Evolutionary conservation across 108 stramenopile species (phyloP).

Genomic region (Pseudonitzschia multiseries): DNA sequence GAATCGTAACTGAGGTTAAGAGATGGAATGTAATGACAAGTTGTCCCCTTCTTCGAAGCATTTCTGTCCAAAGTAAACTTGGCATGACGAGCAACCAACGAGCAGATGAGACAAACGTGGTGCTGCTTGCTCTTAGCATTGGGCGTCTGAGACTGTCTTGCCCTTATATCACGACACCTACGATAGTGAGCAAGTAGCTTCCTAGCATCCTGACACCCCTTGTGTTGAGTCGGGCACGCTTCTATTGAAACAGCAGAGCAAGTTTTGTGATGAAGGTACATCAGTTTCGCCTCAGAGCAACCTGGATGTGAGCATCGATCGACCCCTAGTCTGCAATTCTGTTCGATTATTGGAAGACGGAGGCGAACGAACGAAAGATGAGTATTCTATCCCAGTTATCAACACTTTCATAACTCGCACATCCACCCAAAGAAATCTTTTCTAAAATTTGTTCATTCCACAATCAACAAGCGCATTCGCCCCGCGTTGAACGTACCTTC

Average conservation of each 20-base stretch:
- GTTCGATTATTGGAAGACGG: neutral
- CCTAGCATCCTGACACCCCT: constrained; percentile 77
- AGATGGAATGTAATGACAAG: constrained; percentile 23
- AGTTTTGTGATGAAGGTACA: constrained; percentile 64
- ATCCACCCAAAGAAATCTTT: constrained; percentile 2
- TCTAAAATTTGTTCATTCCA: neutral
- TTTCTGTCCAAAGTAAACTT: constrained; percentile 24
- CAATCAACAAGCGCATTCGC: neutral
- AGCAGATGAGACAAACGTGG: constrained; percentile 61
- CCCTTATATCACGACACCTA: constrained; percentile 63
- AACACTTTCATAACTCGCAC: neutral
- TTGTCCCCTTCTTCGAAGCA: constrained; percentile 17
- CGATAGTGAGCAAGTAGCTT: constrained; percentile 81
- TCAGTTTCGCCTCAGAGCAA: constrained; percentile 69
- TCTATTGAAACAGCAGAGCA: constrained; percentile 10
- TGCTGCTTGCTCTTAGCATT: constrained; percentile 21
- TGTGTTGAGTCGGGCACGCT: constrained; percentile 58
- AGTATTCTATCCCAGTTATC: neutral
- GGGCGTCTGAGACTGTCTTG: constrained; percentile 44
- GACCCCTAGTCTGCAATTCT: constrained; percentile 57
- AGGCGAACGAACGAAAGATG: constrained; percentile 12
- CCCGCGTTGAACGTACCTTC: constrained; percentile 67
- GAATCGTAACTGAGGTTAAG: constrained; percentile 22
- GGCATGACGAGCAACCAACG: constrained; percentile 57
- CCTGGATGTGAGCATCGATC: constrained; percentile 64